Evolutionary conservation across 208 protist species (phyloP).

Genomic region (Wallacemonas rigidus): DNA sequence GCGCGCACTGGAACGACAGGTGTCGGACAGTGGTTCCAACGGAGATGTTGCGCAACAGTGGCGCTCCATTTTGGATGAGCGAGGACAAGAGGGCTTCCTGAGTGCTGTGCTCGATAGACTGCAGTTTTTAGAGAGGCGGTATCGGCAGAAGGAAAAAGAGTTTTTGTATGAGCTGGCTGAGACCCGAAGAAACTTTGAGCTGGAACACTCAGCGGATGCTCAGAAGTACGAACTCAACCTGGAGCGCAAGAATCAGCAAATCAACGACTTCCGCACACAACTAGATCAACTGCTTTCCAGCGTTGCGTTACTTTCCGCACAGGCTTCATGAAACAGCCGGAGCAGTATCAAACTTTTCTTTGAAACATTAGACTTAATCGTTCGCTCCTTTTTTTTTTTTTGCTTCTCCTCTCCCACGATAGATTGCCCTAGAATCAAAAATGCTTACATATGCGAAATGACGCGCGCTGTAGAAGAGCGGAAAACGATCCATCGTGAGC

Average conservation of each 20-base stretch:
- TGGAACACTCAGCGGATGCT: conserved; percentile 56
- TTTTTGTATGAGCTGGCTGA: conserved; percentile 53
- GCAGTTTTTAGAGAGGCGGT: conserved; percentile 60
- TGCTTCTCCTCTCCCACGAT: background rate
- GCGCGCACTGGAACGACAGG: conserved; percentile 8
- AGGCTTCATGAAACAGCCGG: conserved; percentile 9
- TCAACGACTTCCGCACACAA: conserved; percentile 66
- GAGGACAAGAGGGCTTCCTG: conserved; percentile 42
- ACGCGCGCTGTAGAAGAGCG: no score
- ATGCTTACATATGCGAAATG: no score
- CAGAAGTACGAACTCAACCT: conserved; percentile 72
- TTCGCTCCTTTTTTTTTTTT: conserved; percentile 19
- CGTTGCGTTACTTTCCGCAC: conserved; percentile 20
- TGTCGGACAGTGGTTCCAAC: background rate
- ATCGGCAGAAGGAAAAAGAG: conserved; percentile 63
- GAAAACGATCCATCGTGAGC: no score
- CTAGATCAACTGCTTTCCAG: conserved; percentile 69
- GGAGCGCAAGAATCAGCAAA: conserved; percentile 85
- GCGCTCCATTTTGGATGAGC: conserved; percentile 14
- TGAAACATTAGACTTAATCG: conserved; percentile 1
- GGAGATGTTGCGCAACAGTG: background rate
- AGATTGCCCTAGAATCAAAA: no score
- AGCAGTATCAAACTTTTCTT: conserved; percentile 12
- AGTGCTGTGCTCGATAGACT: conserved; percentile 61
- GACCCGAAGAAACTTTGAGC: conserved; percentile 54